phyloP scores from a whole-genome alignment of 345 rosid species.

The Boechera stricta region DNA sequence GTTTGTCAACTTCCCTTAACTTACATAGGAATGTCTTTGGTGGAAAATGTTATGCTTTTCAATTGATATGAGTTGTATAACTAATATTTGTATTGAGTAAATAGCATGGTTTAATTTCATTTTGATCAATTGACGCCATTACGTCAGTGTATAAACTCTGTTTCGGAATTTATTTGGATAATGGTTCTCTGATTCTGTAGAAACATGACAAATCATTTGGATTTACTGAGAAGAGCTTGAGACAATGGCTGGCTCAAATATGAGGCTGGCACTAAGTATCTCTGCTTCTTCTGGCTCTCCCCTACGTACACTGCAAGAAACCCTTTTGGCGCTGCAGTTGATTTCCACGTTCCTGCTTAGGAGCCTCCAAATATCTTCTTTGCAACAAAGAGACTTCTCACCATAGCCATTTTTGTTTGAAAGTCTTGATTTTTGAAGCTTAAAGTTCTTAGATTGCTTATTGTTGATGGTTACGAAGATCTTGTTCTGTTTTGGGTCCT shows the following conservation, averaged over 20 bases:
- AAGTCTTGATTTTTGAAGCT: not conserved
- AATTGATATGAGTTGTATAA: too few relatives aligned
- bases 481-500: too few relatives aligned
- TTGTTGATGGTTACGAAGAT: too few relatives aligned
- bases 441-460: not conserved
- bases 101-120: too few relatives aligned
- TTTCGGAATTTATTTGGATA: not conserved
- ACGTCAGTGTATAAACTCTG: not conserved
- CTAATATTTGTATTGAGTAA: too few relatives aligned
- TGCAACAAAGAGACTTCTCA: slow-evolving; percentile 24
- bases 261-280: too few relatives aligned
- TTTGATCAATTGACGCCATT: not conserved
- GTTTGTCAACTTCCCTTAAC: too few relatives aligned
- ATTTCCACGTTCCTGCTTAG: not conserved
- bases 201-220: not conserved
- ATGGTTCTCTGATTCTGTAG: not conserved
- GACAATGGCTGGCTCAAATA: too few relatives aligned
- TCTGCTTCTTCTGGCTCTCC: slow-evolving; percentile 20
- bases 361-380: slow-evolving; percentile 35
- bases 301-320: slow-evolving; percentile 57
- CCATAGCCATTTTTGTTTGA: slow-evolving; percentile 9
- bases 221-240: too few relatives aligned
- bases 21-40: too few relatives aligned
- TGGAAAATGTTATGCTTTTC: too few relatives aligned
- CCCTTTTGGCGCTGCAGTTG: slow-evolving; percentile 42